Base-by-base conservation (phyloP, 495 filamentous ascomycete species). In the Aspergillus wentii region DNA sequence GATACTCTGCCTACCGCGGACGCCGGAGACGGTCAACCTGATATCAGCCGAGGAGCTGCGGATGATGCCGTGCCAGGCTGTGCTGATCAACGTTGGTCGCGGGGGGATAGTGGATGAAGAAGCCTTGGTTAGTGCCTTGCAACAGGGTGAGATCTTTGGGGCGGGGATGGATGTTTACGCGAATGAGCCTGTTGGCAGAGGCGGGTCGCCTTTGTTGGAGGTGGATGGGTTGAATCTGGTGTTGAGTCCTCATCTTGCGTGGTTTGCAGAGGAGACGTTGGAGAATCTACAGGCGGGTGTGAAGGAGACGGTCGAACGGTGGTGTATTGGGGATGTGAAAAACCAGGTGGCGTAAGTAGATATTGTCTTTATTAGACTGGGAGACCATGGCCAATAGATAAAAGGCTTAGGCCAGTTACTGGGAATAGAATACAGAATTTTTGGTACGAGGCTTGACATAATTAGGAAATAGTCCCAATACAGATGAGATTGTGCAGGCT, bases 91-190 rank as follows among this genome's bases (percentile, higher is more conserved):
- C 48, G 67, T 78, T 27, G 66, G 71, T 5, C 59, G 77, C 3
- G 77, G 77, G 3, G 77, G 76, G 0, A 72, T 80, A 38, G 70
- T 81, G 5, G 64, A 79, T 35, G 77, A 82, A 44, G 28, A 33
- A 3, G 74, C 68, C 0, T 44, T 80, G 1, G 52, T 71, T 1
- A 42, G 56, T 4, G 76, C 73, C 6, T 46, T 79, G 15, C 56
- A 44, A 32, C 42, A 64, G 3, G 54, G 58, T 3, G 47, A 49
- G 39, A 76, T 80, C 14, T 63, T 57, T 0, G 77, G 74, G 3
- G 71, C 72, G 5, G 74, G 63, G 0, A 68, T 65, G 5, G 78
- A 82, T 59, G 76, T 79, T 0, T 77, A 68, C 38, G 49, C 49
- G 14, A 54, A 56, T 17, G 77, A 82, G 53, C 77, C 76, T 6